Percentiles rank a stretch among this genome's conserved stretches.
Evolutionary conservation across 768 basidiomycete species (phyloP).

Genomic region (Arthromyces matolae): DNA sequence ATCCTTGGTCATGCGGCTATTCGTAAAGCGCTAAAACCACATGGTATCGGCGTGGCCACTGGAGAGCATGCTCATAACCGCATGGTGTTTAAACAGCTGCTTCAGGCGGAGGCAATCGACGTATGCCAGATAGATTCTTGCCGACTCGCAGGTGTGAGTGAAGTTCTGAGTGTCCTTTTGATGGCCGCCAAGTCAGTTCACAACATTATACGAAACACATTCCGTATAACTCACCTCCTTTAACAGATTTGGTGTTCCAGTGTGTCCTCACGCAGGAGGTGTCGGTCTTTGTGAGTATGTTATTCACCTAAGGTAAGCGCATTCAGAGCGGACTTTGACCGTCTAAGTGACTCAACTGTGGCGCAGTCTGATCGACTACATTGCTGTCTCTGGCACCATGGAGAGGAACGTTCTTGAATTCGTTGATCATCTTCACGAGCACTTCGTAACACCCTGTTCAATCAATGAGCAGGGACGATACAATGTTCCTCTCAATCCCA

Average conservation of each 20-base stretch:
- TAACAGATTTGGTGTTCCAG: constrained; percentile 71
- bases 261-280: constrained; percentile 94
- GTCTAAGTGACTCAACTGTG: not conserved
- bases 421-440: constrained; percentile 90
- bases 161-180: constrained; percentile 83
- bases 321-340: not conserved
- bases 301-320: constrained; percentile 65
- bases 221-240: too few relatives aligned
- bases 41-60: constrained; percentile 88
- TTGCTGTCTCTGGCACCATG: constrained; percentile 87
- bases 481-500: constrained; percentile 73
- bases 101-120: constrained; percentile 90
- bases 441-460: constrained; percentile 84
- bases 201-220: too few relatives aligned
- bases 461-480: constrained; percentile 85
- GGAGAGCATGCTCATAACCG: constrained; percentile 95
- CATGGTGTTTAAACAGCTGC: constrained; percentile 92
- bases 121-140: constrained; percentile 96
- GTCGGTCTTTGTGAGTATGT: constrained; percentile 93
- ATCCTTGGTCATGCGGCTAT: constrained; percentile 82
- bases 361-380: constrained; percentile 84
- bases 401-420: constrained; percentile 92
- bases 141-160: constrained; percentile 88
- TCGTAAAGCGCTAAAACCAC: constrained; percentile 69
- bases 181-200: constrained; percentile 84